These are phyloP conservation scores for Beverwykella pulmonaria DNA, from an alignment of 495 filamentous ascomycete genomes.

Conservation along the genomic window DNA sequence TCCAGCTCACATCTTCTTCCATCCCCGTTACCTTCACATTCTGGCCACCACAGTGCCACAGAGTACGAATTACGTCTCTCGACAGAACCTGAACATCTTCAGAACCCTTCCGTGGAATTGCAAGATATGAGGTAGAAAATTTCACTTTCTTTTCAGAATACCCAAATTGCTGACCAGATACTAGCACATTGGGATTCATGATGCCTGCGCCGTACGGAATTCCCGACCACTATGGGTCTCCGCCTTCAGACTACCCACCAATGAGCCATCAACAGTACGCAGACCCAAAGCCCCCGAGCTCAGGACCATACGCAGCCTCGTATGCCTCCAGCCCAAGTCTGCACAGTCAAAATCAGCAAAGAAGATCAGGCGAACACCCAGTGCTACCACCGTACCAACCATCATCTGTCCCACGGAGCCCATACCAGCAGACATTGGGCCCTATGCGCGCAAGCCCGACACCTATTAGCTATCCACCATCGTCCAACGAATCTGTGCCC, in stretches of 20 bases:
- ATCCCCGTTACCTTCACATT: constrained; percentile 22
- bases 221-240: constrained; percentile 31
- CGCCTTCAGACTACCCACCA: constrained; percentile 21
- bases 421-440: constrained; percentile 34
- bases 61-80: constrained; percentile 32
- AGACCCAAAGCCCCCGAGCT: constrained; percentile 12
- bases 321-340: constrained; percentile 24
- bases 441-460: constrained; percentile 34
- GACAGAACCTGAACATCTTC: constrained; percentile 19
- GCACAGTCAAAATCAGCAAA: constrained; percentile 17
- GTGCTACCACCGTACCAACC: constrained; percentile 33
- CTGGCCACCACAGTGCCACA: constrained; percentile 10
- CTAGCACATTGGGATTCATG: constrained; percentile 37
- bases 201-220: constrained; percentile 37
- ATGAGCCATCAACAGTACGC: constrained; percentile 28
- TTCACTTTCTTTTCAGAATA: neutral
- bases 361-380: constrained; percentile 21
- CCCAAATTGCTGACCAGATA: neutral
- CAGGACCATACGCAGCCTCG: constrained; percentile 19
- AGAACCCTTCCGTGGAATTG: constrained; percentile 30
- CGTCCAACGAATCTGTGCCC: constrained; percentile 26
- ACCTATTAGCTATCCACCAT: constrained; percentile 30
- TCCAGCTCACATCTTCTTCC: constrained; percentile 22
- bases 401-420: constrained; percentile 30
- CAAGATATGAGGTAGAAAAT: constrained; percentile 39